Evolutionary conservation across 2,329 filamentous ascomycete genomes (phyloP).

Genomic region (Colletotrichum liaoningense): DNA sequence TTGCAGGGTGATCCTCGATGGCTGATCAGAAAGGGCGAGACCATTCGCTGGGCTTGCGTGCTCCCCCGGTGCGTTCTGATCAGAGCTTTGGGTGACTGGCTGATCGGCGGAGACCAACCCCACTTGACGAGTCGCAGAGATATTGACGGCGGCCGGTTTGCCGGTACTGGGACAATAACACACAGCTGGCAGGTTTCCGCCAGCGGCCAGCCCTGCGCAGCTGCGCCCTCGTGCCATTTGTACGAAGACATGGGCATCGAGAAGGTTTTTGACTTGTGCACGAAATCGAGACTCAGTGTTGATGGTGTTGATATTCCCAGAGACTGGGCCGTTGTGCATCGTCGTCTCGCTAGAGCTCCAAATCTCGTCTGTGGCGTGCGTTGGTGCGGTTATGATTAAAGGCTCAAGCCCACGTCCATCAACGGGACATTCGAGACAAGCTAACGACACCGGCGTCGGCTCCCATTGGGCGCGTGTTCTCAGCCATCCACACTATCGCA

Average conservation of each 20-base stretch:
- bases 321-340: neutral
- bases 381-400: conserved; percentile 34
- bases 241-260: neutral
- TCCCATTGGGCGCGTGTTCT: conserved; percentile 29
- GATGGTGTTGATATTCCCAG: neutral
- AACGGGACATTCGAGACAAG: conserved; percentile 30
- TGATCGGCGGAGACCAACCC: conserved; percentile 12
- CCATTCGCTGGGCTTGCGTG: neutral
- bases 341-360: neutral
- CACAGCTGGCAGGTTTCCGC: neutral
- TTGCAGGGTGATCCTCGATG: conserved; percentile 6
- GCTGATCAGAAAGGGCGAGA: conserved; percentile 27
- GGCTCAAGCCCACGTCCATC: conserved; percentile 20
- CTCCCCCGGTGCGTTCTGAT: neutral
- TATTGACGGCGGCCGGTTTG: conserved; percentile 11
- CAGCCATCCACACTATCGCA: conserved; percentile 17
- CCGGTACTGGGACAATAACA: neutral
- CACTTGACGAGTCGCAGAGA: conserved; percentile 16
- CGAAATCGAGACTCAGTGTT: neutral
- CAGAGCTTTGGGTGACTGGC: neutral
- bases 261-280: neutral
- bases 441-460: conserved; percentile 13
- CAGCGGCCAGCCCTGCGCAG: neutral
- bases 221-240: neutral
- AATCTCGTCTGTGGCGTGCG: conserved; percentile 17